phyloP scores from a whole-genome alignment of 1,284 basidiomycete species.

The Microbotryum intermedium region DNA sequence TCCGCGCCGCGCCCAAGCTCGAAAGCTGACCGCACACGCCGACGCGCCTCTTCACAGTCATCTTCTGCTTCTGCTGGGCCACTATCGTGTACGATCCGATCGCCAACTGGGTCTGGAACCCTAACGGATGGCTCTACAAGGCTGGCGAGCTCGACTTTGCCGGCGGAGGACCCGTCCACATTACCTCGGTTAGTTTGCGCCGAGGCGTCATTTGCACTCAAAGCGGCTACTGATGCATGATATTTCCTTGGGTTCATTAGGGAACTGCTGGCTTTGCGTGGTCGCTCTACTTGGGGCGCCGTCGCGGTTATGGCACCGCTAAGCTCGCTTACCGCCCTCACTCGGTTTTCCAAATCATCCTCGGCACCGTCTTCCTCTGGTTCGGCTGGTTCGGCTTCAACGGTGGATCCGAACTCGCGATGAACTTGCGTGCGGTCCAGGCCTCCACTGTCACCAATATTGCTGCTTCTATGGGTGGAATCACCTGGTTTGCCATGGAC shows the following conservation, averaged over 20 bases:
- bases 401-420: constrained; percentile 71
- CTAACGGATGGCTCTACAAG: constrained; percentile 77
- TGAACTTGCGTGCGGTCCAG: constrained; percentile 77
- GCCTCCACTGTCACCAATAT: constrained; percentile 85
- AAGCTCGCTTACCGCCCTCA: constrained; percentile 83
- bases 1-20: not conserved
- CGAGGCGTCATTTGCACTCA: not conserved
- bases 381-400: constrained; percentile 85
- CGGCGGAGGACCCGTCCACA: constrained; percentile 75
- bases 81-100: constrained; percentile 75
- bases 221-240: not conserved
- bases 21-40: not conserved
- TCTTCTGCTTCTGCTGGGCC: constrained; percentile 86
- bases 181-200: not conserved
- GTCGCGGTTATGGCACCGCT: constrained; percentile 81
- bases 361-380: constrained; percentile 85
- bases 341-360: constrained; percentile 78
- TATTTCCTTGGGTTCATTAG: constrained; percentile 41
- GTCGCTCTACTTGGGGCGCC: constrained; percentile 80
- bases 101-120: constrained; percentile 90
- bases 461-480: constrained; percentile 63
- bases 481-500: constrained; percentile 84
- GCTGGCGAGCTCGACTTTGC: constrained; percentile 63
- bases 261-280: constrained; percentile 79
- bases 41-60: not conserved